Percentiles rank a stretch among this genome's conserved stretches.
These are phyloP conservation scores for Rubus parviflorus DNA, from an alignment of 306 rosid genomes.

Conservation along the genomic window DNA sequence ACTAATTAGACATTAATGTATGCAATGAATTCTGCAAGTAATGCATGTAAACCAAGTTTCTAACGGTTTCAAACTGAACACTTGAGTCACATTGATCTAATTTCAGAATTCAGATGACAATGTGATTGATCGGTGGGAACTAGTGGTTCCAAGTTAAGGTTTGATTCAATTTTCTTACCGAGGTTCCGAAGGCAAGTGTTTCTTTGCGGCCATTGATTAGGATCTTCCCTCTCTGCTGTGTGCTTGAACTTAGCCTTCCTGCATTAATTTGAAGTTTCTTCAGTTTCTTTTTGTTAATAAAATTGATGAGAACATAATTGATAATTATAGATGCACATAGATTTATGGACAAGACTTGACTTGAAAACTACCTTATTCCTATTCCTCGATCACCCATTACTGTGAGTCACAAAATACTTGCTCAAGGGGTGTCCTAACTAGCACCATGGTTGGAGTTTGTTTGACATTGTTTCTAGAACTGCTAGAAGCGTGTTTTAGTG, in stretches of 20 bases:
- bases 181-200: conserved; percentile 62
- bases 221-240: conserved; percentile 49
- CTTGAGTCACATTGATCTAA: background rate
- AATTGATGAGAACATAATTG: background rate
- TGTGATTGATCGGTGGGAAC: background rate
- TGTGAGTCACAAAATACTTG: background rate
- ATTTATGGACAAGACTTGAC: background rate
- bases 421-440: background rate
- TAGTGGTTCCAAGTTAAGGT: background rate
- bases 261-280: background rate
- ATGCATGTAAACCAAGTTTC: background rate
- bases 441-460: background rate
- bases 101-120: background rate
- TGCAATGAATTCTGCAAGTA: no score
- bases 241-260: conserved; percentile 54
- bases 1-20: background rate
- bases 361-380: background rate
- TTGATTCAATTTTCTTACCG: conserved; percentile 32
- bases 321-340: background rate
- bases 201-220: conserved; percentile 55
- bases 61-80: no score
- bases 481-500: background rate
- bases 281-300: background rate
- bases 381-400: background rate
- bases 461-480: background rate